Evolutionary conservation across 257 asterid genomes (phyloP), one percentile per base, ranked within the genome.

Genomic region (Fraxinus anomala): DNA sequence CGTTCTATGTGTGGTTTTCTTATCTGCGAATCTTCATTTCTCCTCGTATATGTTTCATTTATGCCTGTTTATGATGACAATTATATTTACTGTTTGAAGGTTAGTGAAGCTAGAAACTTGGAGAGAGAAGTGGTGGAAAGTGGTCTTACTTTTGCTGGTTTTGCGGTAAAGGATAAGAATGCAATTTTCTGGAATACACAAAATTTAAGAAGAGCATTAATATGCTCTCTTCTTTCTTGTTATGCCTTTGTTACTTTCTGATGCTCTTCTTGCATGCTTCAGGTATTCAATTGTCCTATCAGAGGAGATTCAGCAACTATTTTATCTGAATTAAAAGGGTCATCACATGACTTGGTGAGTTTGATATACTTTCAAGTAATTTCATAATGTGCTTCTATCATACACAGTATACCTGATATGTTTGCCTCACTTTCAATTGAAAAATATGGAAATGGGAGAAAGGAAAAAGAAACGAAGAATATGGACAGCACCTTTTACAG

Each of bases 281-380:
- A 96, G 99, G 96, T 96, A 70, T 96, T 96, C 85, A 92, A 93
- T 80, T 96, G 99, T 81, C 99, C 98, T 49, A 96, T 96, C 75
- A 90, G 97, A 78, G 94, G 86, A 84, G 98, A 96, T 86, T 96
- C 98, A 68, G 97, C 98, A 23, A 75, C 91, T 40, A 92, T 96
- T 61, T 80, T 96, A 83, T 78, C 97, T 65, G 99, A 91, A 85
- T 78, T 96, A 75, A 93, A 88, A 85, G 87, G 73, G 83, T 96
- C 98, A 51, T 91, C 99, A 44, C 99, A 93, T 83, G 99, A 96
- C 81, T 85, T 96, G 97, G 98, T 96, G 81, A 90, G 96, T 79
- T 68, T 47, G 73, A n/a, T 83, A 51, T 79, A 36, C 28, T 73
- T 70, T 74, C 36, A 11, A 63, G 33, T 73, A 68, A 68, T 75